Percentiles rank a stretch among this genome's conserved stretches.
These are phyloP conservation scores for Vitis hybrid DNA, from an alignment of 177 flowering plant species.

Conservation along the genomic window DNA sequence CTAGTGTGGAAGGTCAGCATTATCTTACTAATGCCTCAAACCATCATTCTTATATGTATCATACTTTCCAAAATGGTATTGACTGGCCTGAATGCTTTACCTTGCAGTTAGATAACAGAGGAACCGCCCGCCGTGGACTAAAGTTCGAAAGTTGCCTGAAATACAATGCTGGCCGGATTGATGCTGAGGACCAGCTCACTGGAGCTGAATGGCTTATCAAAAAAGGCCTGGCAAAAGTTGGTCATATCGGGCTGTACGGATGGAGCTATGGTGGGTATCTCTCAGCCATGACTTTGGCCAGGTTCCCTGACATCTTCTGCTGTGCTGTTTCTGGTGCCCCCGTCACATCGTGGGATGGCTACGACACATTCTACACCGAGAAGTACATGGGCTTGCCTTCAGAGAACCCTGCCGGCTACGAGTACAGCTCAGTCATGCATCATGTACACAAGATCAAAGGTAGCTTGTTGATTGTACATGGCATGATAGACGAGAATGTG, in stretches of 20 bases:
- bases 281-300: slow-evolving; percentile 70
- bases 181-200: slow-evolving; percentile 77
- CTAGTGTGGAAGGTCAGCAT: slow-evolving; percentile 88
- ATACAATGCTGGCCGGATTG: slow-evolving; percentile 57
- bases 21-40: not conserved
- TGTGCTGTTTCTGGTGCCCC: slow-evolving; percentile 94
- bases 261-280: slow-evolving; percentile 99
- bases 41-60: too few relatives aligned
- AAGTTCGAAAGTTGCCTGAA: slow-evolving; percentile 77
- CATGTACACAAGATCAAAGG: slow-evolving; percentile 72
- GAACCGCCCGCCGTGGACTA: slow-evolving; percentile 81
- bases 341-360: slow-evolving; percentile 96
- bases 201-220: slow-evolving; percentile 90
- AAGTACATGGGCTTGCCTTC: slow-evolving; percentile 93
- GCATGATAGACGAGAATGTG: slow-evolving; percentile 96
- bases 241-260: slow-evolving; percentile 79
- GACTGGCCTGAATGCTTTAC: not conserved
- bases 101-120: slow-evolving; percentile 88
- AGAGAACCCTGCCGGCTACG: slow-evolving; percentile 46
- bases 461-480: slow-evolving; percentile 78
- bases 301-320: slow-evolving; percentile 64
- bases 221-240: slow-evolving; percentile 70
- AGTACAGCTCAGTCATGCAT: slow-evolving; percentile 65
- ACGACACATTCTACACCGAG: slow-evolving; percentile 93
- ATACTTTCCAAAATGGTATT: not conserved